Evolutionary conservation across 306 rosid genomes (phyloP).

Genomic region (Malus orientalis): DNA sequence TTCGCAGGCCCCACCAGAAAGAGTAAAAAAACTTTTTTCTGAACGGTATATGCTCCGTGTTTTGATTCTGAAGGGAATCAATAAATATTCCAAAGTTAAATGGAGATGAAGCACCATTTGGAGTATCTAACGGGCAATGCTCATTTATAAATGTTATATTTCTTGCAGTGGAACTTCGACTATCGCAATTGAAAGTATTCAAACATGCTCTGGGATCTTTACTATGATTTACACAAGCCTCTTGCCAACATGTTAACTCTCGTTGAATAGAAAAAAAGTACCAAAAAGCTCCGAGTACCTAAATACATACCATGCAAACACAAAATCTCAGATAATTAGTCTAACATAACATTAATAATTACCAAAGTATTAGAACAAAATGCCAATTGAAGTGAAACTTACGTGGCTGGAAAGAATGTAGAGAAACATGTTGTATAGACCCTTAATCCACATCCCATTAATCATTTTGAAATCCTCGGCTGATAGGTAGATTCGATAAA

Average conservation of each 20-base stretch:
- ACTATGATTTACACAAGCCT: neutral
- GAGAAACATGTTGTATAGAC: neutral
- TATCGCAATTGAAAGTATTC: neutral
- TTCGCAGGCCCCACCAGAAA: slow-evolving; percentile 38
- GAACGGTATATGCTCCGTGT: neutral
- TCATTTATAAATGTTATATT: neutral
- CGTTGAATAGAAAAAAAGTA: slow-evolving; percentile 25
- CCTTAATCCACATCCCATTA: neutral
- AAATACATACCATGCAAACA: neutral
- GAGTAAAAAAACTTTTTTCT: slow-evolving; percentile 17
- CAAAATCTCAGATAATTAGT: too few species aligned
- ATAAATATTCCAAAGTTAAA: slow-evolving; percentile 22
- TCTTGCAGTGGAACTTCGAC: neutral
- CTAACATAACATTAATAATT: too few species aligned
- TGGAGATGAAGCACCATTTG: neutral
- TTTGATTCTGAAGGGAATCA: neutral
- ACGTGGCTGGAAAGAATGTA: slow-evolving; percentile 23
- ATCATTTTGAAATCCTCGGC: too few species aligned
- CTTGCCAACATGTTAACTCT: slow-evolving; percentile 21
- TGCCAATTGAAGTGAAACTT: neutral
- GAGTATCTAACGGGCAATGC: neutral
- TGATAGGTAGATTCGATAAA: too few species aligned
- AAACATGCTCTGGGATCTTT: neutral
- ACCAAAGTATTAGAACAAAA: neutral
- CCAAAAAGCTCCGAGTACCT: slow-evolving; percentile 28